Evolutionary conservation across 208 protist genomes (phyloP).

Genomic region (Leishmania turanica): DNA sequence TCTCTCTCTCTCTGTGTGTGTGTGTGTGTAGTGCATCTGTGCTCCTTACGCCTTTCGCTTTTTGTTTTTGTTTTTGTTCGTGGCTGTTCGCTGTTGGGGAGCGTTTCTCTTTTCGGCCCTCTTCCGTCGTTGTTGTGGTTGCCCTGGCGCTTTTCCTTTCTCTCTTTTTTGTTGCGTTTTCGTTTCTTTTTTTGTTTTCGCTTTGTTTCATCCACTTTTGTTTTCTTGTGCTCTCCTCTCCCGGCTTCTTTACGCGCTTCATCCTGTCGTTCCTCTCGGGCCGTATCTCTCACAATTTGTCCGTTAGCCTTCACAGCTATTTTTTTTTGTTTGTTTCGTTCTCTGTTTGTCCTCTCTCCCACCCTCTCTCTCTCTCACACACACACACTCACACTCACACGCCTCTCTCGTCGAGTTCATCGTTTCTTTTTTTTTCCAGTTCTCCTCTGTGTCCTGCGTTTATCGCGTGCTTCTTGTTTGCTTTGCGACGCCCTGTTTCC

Average conservation of each 20-base stretch:
- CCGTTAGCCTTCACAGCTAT: not conserved
- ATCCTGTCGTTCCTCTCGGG: not conserved
- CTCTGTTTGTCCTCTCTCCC: not conserved
- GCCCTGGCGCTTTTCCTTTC: not conserved
- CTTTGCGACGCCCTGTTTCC: not conserved
- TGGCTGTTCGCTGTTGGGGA: not conserved
- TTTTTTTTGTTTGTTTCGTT: not conserved
- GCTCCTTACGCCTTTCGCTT: not conserved
- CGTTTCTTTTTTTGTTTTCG: not conserved
- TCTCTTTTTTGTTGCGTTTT: not conserved
- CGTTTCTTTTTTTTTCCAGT: not conserved
- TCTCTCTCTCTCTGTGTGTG: not conserved
- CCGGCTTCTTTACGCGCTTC: not conserved
- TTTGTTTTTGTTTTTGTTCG: not conserved
- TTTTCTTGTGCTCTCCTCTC: not conserved
- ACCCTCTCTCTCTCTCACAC: not conserved
- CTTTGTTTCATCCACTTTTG: not conserved
- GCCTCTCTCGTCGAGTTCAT: not conserved
- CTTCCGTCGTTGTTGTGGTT: no score
- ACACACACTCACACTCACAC: no score
- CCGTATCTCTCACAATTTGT: not conserved
- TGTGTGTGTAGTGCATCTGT: not conserved
- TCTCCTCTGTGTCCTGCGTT: not conserved
- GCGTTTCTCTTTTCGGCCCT: not conserved
- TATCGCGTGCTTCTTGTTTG: conserved; percentile 1